Conservation (phyloP, 176 grass and related monocot genomes). For the Urochloa ruziziensis region DNA sequence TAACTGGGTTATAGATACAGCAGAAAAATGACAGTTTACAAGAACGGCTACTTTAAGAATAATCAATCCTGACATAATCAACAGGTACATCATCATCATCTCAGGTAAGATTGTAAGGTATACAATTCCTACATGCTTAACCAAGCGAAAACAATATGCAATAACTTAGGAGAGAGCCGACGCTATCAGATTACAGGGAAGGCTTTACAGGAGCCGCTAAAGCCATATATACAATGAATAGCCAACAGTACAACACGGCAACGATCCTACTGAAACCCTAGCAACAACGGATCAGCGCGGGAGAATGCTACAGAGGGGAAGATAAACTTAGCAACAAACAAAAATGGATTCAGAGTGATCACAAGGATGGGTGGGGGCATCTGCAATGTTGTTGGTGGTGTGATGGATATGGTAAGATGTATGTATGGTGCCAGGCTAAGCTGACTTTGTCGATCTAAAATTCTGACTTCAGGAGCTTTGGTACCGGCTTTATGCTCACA, state of each 20-base stretch:
- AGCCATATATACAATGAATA: slow-evolving; percentile 49
- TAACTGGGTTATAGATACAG: too few relatives aligned
- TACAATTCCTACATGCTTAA: slow-evolving; percentile 16
- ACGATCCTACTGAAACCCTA: slow-evolving; percentile 23
- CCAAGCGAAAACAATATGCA: background rate
- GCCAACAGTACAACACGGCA: slow-evolving; percentile 26
- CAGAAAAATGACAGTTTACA: background rate
- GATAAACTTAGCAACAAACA: slow-evolving; percentile 38
- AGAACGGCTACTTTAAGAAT: too few relatives aligned
- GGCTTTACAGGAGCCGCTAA: slow-evolving; percentile 35
- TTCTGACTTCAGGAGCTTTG: slow-evolving; percentile 92
- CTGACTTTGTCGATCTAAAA: slow-evolving; percentile 52
- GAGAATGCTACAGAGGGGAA: slow-evolving; percentile 31
- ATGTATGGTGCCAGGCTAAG: slow-evolving; percentile 27
- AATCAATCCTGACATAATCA: slow-evolving; percentile 2
- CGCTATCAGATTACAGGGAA: slow-evolving; percentile 40
- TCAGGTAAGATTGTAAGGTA: background rate
- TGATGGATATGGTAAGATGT: slow-evolving; percentile 32
- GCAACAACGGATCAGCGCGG: slow-evolving; percentile 38
- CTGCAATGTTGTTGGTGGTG: slow-evolving; percentile 32
- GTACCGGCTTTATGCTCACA: slow-evolving; percentile 65
- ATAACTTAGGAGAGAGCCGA: slow-evolving; percentile 14
- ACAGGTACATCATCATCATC: slow-evolving; percentile 2
- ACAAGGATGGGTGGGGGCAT: background rate
- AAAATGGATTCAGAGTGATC: slow-evolving; percentile 28